These are phyloP conservation scores for Camelina sativa DNA, from an alignment of 345 rosid species.

Conservation along the genomic window DNA sequence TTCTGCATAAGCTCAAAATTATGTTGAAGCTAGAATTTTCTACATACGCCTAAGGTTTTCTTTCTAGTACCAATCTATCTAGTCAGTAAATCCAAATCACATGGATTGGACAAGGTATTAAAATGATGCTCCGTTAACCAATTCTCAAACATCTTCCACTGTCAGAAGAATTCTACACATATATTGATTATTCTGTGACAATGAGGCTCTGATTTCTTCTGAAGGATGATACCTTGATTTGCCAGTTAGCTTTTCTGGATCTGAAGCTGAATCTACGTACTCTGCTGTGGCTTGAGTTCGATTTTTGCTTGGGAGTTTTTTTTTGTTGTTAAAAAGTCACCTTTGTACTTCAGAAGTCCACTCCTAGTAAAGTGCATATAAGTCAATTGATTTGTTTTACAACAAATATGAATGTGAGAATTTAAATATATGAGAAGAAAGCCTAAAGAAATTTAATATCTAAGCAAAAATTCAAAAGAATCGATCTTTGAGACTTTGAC, in stretches of 20 bases:
- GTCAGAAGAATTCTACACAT: too few species aligned
- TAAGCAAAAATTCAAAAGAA: background rate
- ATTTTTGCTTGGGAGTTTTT: conserved; percentile 54
- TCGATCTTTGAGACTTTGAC: background rate
- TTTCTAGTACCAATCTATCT: too few species aligned
- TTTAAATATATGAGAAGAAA: too few species aligned
- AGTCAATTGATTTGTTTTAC: conserved; percentile 9
- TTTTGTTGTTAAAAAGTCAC: conserved; percentile 40
- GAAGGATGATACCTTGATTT: conserved; percentile 70
- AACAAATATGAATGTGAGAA: conserved; percentile 4
- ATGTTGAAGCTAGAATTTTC: too few species aligned
- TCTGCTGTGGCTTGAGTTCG: conserved; percentile 66
- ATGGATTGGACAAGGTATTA: too few species aligned
- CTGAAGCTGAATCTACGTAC: conserved; percentile 62
- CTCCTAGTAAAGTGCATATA: conserved; percentile 46
- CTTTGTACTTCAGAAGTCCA: conserved; percentile 50
- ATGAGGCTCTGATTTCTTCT: conserved; percentile 71
- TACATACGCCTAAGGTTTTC: too few species aligned
- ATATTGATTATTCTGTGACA: conserved; percentile 47
- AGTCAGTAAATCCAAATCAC: too few species aligned
- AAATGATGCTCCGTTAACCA: too few species aligned
- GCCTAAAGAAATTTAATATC: too few species aligned
- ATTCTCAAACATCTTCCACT: too few species aligned
- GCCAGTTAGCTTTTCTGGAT: conserved; percentile 62
- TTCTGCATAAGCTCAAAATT: too few species aligned